phyloP scores from a whole-genome alignment of 371 early-diverging fungal species.

The Zopfochytrium polystomum region DNA sequence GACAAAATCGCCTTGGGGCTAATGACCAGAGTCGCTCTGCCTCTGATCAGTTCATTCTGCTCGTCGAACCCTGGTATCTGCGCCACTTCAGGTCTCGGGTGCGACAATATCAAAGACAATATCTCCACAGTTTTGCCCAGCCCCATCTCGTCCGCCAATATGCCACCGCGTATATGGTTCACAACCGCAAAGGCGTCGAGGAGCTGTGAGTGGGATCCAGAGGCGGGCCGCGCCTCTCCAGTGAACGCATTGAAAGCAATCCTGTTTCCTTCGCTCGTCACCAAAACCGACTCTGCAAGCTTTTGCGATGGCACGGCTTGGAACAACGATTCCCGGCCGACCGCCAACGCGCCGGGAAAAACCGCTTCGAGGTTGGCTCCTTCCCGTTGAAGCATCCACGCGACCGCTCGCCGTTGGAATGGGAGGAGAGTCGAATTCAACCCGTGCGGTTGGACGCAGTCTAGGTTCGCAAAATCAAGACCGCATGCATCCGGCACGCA shows the following conservation, averaged over 20 bases:
- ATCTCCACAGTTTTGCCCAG: constrained; percentile 64
- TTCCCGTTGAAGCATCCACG: constrained; percentile 41
- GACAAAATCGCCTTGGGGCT: constrained; percentile 58
- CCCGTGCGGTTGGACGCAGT: too few species aligned
- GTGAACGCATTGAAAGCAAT: constrained; percentile 2
- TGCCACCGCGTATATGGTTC: too few species aligned
- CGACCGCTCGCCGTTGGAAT: constrained; percentile 30
- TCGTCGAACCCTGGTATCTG: too few species aligned
- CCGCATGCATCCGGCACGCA: too few species aligned
- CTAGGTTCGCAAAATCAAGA: too few species aligned
- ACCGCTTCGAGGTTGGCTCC: too few species aligned
- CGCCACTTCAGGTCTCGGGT: constrained; percentile 14
- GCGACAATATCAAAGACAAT: constrained; percentile 44
- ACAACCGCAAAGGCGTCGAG: too few species aligned
- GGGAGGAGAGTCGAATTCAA: too few species aligned
- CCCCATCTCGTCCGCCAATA: constrained; percentile 71
- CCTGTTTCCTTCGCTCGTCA: not conserved
- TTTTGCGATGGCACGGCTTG: too few species aligned
- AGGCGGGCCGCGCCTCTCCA: not conserved
- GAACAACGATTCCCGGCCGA: too few species aligned
- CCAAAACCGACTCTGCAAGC: too few species aligned
- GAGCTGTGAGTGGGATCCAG: not conserved
- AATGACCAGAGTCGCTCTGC: constrained; percentile 67
- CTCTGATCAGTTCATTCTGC: too few species aligned
- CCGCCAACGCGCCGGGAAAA: constrained; percentile 4